Evolutionary conservation across 1,284 basidiomycete genomes (phyloP), one percentile per base, ranked within the genome.

Genomic region (Puccinia polysora): DNA sequence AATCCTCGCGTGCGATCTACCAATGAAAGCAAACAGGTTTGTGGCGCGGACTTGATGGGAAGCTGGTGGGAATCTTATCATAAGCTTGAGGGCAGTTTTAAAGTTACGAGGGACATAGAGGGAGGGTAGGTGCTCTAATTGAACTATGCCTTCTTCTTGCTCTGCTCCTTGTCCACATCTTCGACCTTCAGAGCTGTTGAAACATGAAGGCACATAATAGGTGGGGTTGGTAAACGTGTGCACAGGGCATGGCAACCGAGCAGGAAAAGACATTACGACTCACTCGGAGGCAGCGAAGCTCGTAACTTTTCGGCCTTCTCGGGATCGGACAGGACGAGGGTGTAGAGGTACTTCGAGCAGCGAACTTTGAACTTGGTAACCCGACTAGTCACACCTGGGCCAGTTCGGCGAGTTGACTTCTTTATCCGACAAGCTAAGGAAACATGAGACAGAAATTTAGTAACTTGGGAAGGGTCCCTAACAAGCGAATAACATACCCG

Each of bases 281-380:
- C 79, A 93, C 93, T 90, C 80, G 96, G 95, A 74, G 95, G 95
- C 67, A 99, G 85, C 79, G 88, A 89, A 84, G 91, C 90, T 85
- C 89, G 88, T 79, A 99, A 88, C 86, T 97, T 99, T 81, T 96
- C 92, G 59, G 96, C 96, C 86, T 97, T 97, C 83, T 97, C 93
- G 79, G 89, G 86, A 84, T 98, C 96, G 81, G 94, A 88, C 80
- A 98, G 84, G 75, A 88, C 87, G 77, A 98, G 87, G 36, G 96
- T 98, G 88, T 99, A 98, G 76, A 98, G 89, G 84, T 95, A 97
- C 80, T 89, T 86, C 75, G 90, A 90, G 85, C 94, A 97, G 82
- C 95, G 88, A 81, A 99, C 87, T 87, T 98, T 98, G 88, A 98
- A 97, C 85, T 98, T 97, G 82, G 90, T 95, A 83, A 88, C 86